Base-by-base conservation (phyloP, 2,329 filamentous ascomycete genomes). In the Aureobasidium lini region DNA sequence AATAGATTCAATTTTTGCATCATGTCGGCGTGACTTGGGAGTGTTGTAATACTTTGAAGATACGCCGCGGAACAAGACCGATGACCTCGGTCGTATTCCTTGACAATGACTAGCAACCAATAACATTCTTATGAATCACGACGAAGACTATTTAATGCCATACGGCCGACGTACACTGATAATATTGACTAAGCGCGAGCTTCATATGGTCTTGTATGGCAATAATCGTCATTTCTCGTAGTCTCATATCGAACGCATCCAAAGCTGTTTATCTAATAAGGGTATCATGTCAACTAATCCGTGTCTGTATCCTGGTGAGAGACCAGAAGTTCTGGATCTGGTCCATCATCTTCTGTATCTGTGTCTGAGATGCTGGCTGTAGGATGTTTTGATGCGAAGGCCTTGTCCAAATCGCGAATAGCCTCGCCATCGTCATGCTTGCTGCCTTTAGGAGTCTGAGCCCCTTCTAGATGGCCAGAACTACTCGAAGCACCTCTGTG, bases 251-350 rank as follows among this genome's bases (percentile, higher is more conserved):
- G 29, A 23, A 34, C 34, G 15, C 31, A 9, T 40, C 23, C 13
- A 23, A 16, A 37, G 31, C 29, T 29, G 37, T 28, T 47, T 23
- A 23, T 23, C 23, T 28, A 18, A 47, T 15, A 47, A 18, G 4
- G 10, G 28, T 40, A n/a, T 59, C 34, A 50, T n/a, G 43, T 49
- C 47, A 59, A 16, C 11, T 44, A 59, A 1, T 50, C 56, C 7
- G 34, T 50, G 61, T 75, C 72, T 5, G 69, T 71, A 52, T 77
- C 75, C 54, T 76, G 75, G 61, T 75, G 73, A 9, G 76, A 78
- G 36, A 79, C 76, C 67, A 80, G 68, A 11, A 80, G 67, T 62
- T 79, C 77, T 10, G 77, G 76, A 67, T 78, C 76, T 6, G 76
- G 75, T 57, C 73, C 71, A 61, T 78, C 76, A 61, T 75, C 71